Conservation (phyloP, 148 eudicot species). For the Persicaria maculosa region DNA sequence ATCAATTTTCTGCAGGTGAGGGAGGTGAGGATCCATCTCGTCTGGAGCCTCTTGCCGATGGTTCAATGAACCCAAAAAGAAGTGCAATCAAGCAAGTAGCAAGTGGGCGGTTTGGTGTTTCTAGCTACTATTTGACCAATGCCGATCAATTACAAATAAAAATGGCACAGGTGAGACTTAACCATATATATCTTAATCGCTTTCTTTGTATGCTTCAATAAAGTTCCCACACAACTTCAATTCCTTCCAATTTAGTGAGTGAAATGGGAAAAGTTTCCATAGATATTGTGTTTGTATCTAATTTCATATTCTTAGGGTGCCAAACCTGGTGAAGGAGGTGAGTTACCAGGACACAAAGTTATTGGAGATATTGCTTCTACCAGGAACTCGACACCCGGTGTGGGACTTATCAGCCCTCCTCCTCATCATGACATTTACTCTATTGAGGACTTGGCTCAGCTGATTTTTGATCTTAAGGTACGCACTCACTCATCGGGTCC, state of each 20-base stretch:
- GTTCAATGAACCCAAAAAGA: slow-evolving; percentile 84
- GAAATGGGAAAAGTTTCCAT: not conserved
- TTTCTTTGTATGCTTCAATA: not conserved
- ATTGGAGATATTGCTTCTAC: slow-evolving; percentile 92
- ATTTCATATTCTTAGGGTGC: slow-evolving; percentile 53
- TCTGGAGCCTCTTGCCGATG: slow-evolving; percentile 81
- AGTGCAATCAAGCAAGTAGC: slow-evolving; percentile 99
- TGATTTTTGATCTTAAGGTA: slow-evolving; percentile 93
- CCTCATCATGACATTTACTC: slow-evolving; percentile 98
- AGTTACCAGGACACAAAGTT: slow-evolving; percentile 97
- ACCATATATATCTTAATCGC: not conserved
- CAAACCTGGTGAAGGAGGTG: slow-evolving; percentile 99
- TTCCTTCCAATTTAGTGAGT: not conserved
- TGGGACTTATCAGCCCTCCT: slow-evolving; percentile 96
- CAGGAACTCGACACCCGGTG: slow-evolving; percentile 93
- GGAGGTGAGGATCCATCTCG: slow-evolving; percentile 99
- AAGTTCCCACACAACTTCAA: not conserved
- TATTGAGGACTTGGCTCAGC: slow-evolving; percentile 94
- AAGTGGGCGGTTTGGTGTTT: slow-evolving; percentile 98
- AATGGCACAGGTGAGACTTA: slow-evolving; percentile 88
- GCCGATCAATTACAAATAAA: slow-evolving; percentile 97
- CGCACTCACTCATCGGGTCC: not conserved
- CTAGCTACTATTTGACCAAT: slow-evolving; percentile 95
- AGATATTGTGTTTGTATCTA: not conserved
- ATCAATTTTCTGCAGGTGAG: slow-evolving; percentile 51